A percentile compares a stretch with the other conserved stretches of the same genome.
Conservation (phyloP, 148 eudicot genomes). For the Amaranthus cruentus region DNA sequence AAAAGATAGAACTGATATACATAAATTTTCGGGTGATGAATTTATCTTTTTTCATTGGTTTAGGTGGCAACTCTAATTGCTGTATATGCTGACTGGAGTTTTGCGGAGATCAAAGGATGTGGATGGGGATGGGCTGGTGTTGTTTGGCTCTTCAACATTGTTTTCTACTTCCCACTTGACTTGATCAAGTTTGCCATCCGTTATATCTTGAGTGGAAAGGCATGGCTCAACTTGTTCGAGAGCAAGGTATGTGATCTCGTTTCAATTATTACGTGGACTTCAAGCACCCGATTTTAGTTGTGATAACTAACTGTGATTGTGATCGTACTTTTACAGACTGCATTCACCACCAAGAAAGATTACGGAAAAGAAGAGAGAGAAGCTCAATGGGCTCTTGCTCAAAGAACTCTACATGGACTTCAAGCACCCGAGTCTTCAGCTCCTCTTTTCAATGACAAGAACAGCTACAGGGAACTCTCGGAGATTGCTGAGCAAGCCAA, state of each 20-base stretch:
- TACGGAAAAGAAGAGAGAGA: constrained; percentile 91
- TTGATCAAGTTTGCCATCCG: constrained; percentile 74
- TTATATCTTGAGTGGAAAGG: constrained; percentile 86
- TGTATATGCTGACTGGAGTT: constrained; percentile 81
- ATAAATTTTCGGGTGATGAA: not conserved
- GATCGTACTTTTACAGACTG: constrained; percentile 39
- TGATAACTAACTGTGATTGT: not conserved
- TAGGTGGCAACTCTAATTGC: constrained; percentile 92
- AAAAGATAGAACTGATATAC: not conserved
- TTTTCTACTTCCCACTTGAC: constrained; percentile 83
- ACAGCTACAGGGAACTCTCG: constrained; percentile 70
- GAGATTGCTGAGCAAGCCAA: constrained; percentile 95
- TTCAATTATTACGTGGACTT: not conserved
- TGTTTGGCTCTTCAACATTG: constrained; percentile 78
- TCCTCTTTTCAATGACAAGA: constrained; percentile 58
- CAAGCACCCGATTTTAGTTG: not conserved
- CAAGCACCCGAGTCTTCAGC: constrained; percentile 64
- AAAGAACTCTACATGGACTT: constrained; percentile 84
- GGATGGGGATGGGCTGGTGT: constrained; percentile 99
- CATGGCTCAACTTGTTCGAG: constrained; percentile 79
- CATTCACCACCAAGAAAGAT: constrained; percentile 85
- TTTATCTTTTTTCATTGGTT: constrained; percentile 4
- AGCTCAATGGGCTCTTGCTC: constrained; percentile 95
- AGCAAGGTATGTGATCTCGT: constrained; percentile 56
- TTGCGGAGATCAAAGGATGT: constrained; percentile 78